Percentiles rank a stretch among this genome's conserved stretches.
Evolutionary conservation across 192 early-diverging fungal species (phyloP).

Genomic region (Pilaira anomala): DNA sequence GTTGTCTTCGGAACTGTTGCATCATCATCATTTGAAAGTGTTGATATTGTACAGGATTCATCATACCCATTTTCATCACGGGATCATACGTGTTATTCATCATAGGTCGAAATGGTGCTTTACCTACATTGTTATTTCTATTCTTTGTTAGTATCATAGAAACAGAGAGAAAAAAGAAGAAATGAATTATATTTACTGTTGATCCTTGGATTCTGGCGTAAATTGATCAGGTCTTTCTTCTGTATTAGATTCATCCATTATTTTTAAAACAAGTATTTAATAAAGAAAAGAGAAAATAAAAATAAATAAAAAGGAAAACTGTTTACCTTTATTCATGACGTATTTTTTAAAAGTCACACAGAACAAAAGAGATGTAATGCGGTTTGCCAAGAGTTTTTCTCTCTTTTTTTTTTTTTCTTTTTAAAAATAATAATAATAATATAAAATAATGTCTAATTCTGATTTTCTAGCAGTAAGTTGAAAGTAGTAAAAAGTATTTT

Average conservation of each 20-base stretch:
- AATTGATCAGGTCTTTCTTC: slow-evolving; percentile 74
- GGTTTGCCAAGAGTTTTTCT: not conserved
- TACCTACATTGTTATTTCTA: slow-evolving; percentile 3
- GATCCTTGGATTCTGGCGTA: slow-evolving; percentile 63
- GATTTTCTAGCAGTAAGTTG: slow-evolving; percentile 24
- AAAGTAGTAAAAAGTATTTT: not conserved
- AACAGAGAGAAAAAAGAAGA: not conserved
- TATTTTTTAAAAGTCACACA: not conserved
- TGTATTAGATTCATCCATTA: slow-evolving; percentile 72
- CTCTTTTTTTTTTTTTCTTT: not conserved
- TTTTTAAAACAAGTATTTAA: not conserved
- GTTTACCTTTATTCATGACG: too few relatives aligned
- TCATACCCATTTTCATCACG: slow-evolving; percentile 23
- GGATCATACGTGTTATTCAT: slow-evolving; percentile 21
- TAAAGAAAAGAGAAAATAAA: not conserved
- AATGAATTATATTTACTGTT: slow-evolving; percentile 11
- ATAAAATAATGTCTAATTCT: slow-evolving; percentile 18
- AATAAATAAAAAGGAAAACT: not conserved
- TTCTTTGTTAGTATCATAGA: too few relatives aligned
- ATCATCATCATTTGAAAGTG: slow-evolving; percentile 19
- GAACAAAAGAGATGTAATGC: not conserved
- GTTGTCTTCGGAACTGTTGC: slow-evolving; percentile 30
- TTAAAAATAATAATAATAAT: not conserved
- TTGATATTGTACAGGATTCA: slow-evolving; percentile 29
- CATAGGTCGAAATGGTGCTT: slow-evolving; percentile 4